Base-by-base conservation (phyloP, 306 rosid genomes). In the Senna tora region DNA sequence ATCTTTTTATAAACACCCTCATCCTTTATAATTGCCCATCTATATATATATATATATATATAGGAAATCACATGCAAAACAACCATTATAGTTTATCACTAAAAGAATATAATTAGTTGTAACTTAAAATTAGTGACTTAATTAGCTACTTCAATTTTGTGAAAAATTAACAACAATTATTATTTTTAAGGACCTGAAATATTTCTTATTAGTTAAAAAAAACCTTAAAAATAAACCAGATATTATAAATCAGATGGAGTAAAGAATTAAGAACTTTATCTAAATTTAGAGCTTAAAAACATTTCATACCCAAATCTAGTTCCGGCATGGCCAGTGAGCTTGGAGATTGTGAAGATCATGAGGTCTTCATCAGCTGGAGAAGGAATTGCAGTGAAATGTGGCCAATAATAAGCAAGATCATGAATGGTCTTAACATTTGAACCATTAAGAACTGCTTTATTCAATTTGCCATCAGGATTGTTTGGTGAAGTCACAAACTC, bases 401-500 rank as follows among this genome's bases (percentile, higher is more conserved):
- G 89, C 92, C 92, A 87, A 30, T 80, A 80, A 57, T 87, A 87
- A 46, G 84, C 87, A 2, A 30, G 79, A 53, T 85, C 87, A 17
- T 83, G 2, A 1, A 87, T 80, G 20, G 79, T 20, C 53, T 65
- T 72, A 0, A 52, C 79, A 49, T 81, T 83, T 20, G 83, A 63
- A 0, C 88, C 84, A 0, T 68, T 5, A 58, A 85, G 74, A 28
- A 67, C 66, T 39, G 63, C 80, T 32, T 67, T 17, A 0, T 25
- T 85, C 55, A 79, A 72, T 61, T 77, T 39, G 9, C 89, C 92
- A 34, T 87, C 92, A 2, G 92, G 92, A 74, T 85, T 87, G 60
- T 76, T 87, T 36, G 92, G 92, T 64, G 92, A 83, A 25, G 89
- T 83, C 9, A 87, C 92, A 13, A 87, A 78, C 76, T 85, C 92